Evolutionary conservation across 1,284 basidiomycete genomes (phyloP).

Genomic region (Fistulinella staudtii): DNA sequence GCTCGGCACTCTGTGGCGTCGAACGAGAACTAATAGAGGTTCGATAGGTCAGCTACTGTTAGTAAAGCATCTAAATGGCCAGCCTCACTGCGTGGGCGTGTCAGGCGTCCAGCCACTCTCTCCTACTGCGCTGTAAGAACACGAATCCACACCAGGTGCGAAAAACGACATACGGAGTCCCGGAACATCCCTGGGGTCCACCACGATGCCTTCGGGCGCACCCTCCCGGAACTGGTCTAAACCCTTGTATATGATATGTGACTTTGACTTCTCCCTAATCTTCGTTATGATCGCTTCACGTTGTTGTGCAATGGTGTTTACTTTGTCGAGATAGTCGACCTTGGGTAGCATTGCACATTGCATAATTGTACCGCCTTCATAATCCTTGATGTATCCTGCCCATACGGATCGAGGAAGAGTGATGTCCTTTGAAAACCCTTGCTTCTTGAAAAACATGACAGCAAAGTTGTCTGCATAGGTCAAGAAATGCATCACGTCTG

Average conservation of each 20-base stretch:
- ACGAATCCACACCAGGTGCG: constrained; percentile 2
- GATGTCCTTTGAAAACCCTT: constrained; percentile 98
- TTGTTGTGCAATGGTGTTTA: constrained; percentile 76
- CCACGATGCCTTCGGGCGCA: constrained; percentile 39
- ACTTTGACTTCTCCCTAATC: constrained; percentile 85
- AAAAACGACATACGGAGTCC: constrained; percentile 63
- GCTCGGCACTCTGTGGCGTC: constrained; percentile 53
- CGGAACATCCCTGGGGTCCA: constrained; percentile 77
- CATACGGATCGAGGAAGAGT: constrained; percentile 86
- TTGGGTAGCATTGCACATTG: constrained; percentile 93
- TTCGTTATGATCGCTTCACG: constrained; percentile 87
- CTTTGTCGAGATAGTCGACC: constrained; percentile 86
- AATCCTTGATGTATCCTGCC: constrained; percentile 99
- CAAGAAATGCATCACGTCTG: constrained; percentile 89
- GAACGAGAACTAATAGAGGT: constrained; percentile 38
- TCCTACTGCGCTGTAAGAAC: constrained; percentile 39
- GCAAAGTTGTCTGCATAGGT: constrained; percentile 99
- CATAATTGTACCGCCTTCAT: constrained; percentile 99
- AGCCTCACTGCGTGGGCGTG: constrained; percentile 71
- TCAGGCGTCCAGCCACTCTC: constrained; percentile 94
- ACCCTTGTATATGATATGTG: constrained; percentile 85
- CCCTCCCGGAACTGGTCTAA: constrained; percentile 74
- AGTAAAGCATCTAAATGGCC: not conserved
- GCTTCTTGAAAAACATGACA: constrained; percentile 98
- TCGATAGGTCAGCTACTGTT: constrained; percentile 1